Percentiles rank a stretch among this genome's conserved stretches.
Conservation (phyloP, 257 asterid genomes). For the Scutellaria galericulata region DNA sequence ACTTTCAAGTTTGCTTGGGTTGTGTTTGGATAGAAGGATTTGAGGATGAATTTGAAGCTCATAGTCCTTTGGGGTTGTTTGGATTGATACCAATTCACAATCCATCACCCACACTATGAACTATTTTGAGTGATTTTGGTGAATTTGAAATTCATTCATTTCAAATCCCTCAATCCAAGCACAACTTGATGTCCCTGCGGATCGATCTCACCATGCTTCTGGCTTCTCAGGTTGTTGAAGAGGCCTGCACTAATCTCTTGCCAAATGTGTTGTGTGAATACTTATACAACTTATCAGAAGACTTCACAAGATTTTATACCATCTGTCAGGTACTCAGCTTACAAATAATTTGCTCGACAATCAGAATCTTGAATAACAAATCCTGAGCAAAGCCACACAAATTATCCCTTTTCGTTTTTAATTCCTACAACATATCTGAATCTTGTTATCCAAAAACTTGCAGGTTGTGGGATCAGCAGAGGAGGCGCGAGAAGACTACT, state of each 20-base stretch:
- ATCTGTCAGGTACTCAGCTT: conserved; percentile 75
- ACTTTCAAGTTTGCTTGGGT: neutral
- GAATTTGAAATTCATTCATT: no score
- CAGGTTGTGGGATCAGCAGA: conserved; percentile 83
- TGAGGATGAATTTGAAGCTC: no score
- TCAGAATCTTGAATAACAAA: neutral
- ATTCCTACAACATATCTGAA: conserved; percentile 1
- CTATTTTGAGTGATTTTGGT: no score
- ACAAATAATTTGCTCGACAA: neutral
- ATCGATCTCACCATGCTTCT: conserved; percentile 23
- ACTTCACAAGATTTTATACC: conserved; percentile 81
- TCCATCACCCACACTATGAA: no score
- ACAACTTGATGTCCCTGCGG: neutral
- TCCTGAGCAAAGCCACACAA: neutral
- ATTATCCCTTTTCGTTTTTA: neutral
- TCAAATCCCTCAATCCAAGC: no score
- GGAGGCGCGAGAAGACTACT: conserved; percentile 83
- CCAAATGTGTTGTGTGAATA: conserved; percentile 86
- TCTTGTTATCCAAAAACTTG: neutral
- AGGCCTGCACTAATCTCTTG: conserved; percentile 67
- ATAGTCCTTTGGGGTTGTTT: no score
- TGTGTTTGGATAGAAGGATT: neutral
- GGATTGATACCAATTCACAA: no score
- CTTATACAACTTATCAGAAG: conserved; percentile 82
- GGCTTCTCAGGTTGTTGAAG: conserved; percentile 71